phyloP scores from a whole-genome alignment of 2,329 filamentous ascomycete genomes.

The Fusarium pseudocircinatum region DNA sequence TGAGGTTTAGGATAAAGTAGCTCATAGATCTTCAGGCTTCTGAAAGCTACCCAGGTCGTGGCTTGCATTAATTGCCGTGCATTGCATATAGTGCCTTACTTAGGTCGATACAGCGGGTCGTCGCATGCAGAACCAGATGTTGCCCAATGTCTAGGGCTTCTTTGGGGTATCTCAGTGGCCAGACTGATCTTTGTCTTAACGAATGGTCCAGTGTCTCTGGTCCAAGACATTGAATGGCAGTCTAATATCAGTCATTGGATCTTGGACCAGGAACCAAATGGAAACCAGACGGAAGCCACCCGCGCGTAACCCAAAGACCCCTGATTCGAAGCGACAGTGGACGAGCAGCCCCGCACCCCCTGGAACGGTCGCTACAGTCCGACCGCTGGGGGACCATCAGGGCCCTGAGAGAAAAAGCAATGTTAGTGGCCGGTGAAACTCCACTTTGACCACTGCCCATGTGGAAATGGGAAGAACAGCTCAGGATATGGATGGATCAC shows the following conservation, averaged over 20 bases:
- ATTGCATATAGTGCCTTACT: conserved; percentile 37
- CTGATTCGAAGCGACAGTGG: conserved; percentile 21
- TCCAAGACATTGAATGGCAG: conserved; percentile 17
- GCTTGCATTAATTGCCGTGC: conserved; percentile 37
- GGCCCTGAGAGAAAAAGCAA: conserved; percentile 14
- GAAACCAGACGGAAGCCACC: conserved; percentile 16
- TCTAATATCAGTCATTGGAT: conserved; percentile 18
- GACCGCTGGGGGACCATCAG: conserved; percentile 27
- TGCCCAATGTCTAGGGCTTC: neutral
- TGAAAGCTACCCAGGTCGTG: conserved; percentile 18
- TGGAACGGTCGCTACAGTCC: conserved; percentile 34
- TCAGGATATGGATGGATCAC: conserved; percentile 24
- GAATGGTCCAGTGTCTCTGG: neutral
- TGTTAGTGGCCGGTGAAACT: conserved; percentile 24
- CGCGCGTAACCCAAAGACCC: conserved; percentile 28
- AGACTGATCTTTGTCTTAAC: neutral
- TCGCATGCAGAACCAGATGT: conserved; percentile 20
- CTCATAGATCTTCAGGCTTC: neutral
- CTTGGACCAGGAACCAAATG: conserved; percentile 21
- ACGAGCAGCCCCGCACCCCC: conserved; percentile 9
- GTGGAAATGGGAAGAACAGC: conserved; percentile 34
- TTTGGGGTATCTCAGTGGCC: neutral
- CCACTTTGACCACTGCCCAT: conserved; percentile 3
- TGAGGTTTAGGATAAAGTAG: neutral
- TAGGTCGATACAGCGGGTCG: conserved; percentile 15